Conservation (phyloP, 2,329 filamentous ascomycete genomes). For the Colletotrichum sidae region DNA sequence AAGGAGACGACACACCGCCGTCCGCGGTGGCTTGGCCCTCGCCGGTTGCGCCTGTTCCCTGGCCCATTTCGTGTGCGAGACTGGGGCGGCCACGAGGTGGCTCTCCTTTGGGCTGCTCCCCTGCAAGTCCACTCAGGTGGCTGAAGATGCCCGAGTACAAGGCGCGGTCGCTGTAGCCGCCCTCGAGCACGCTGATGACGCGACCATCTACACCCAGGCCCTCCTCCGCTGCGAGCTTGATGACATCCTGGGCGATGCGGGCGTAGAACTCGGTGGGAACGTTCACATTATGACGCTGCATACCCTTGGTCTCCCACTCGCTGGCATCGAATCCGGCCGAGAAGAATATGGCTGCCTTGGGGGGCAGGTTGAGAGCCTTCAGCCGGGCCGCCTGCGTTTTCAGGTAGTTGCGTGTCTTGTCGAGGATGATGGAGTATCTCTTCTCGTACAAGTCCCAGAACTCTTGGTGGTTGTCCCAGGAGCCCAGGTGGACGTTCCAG, state of each 20-base stretch:
- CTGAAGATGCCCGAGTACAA: conserved; percentile 89
- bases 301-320: conserved; percentile 90
- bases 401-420: conserved; percentile 86
- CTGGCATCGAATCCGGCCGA: conserved; percentile 98
- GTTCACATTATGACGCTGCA: conserved; percentile 96
- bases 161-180: conserved; percentile 94
- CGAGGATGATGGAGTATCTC: conserved; percentile 80
- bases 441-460: conserved; percentile 91
- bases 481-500: conserved; percentile 94
- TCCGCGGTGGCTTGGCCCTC: conserved; percentile 46
- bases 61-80: conserved; percentile 69
- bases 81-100: conserved; percentile 50
- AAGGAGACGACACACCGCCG: conserved; percentile 42
- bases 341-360: conserved; percentile 90
- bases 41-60: conserved; percentile 57
- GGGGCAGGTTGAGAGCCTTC: conserved; percentile 66
- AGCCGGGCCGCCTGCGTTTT: conserved; percentile 76
- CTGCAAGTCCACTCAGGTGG: conserved; percentile 85
- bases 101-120: conserved; percentile 55
- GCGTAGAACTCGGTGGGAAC: conserved; percentile 98
- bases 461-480: conserved; percentile 84
- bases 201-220: conserved; percentile 83
- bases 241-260: conserved; percentile 86
- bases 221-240: conserved; percentile 83
- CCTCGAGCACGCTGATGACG: conserved; percentile 93